A percentile compares a stretch with the other conserved stretches of the same genome.
Conservation (phyloP, 83 land plant genomes). For the Thuja plicata region DNA sequence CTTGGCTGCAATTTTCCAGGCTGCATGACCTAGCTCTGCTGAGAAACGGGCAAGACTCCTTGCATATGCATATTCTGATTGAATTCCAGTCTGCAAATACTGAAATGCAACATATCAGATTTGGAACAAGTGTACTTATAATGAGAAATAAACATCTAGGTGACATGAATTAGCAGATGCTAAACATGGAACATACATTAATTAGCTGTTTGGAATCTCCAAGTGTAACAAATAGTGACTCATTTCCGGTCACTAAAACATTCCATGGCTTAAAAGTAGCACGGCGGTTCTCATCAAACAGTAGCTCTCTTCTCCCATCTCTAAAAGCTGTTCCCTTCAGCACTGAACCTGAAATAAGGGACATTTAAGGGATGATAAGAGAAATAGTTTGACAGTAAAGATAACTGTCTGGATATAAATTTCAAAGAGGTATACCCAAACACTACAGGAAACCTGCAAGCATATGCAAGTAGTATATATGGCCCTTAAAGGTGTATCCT, state of each 20-base stretch:
- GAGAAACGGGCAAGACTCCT: constrained; percentile 80
- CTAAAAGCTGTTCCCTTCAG: constrained; percentile 19
- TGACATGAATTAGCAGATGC: background rate
- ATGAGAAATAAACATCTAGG: background rate
- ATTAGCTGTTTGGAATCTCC: constrained; percentile 21
- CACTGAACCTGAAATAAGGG: constrained; percentile 18
- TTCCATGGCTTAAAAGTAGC: constrained; percentile 25
- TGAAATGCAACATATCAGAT: constrained; percentile 10
- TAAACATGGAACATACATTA: constrained; percentile 23
- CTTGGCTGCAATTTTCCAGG: constrained; percentile 69
- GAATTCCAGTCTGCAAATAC: constrained; percentile 54
- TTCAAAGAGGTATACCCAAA: background rate
- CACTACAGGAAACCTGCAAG: background rate
- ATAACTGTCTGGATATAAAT: background rate
- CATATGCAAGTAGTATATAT: constrained; percentile 9
- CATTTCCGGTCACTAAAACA: constrained; percentile 7
- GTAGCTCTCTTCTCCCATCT: constrained; percentile 25
- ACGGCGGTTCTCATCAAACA: constrained; percentile 33
- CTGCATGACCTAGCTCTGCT: constrained; percentile 66
- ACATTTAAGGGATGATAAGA: background rate
- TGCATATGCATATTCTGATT: constrained; percentile 66
- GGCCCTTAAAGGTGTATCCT: background rate
- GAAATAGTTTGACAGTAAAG: background rate
- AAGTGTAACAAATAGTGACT: constrained; percentile 7
- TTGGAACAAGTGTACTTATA: background rate